Base-by-base conservation (phyloP, 306 rosid species). In the Biancaea sappan region DNA sequence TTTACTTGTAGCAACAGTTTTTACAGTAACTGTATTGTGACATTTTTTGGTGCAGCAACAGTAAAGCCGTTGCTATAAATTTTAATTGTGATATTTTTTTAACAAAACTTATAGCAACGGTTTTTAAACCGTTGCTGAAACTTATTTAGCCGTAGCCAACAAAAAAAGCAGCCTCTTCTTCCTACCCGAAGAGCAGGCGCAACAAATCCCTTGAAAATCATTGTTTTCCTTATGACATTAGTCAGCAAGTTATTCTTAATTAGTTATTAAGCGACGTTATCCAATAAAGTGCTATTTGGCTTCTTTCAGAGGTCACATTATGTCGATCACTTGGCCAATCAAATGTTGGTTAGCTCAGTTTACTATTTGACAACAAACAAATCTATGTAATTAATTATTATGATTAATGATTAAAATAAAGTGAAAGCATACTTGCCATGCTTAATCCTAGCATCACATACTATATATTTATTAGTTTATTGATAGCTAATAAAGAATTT, bases 401-500 rank as follows among this genome's bases (percentile, higher is more conserved):
- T 21, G 4, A 40, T 37, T 64, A n/a, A 46, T 11, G 32, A 1
- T 15, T 59, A 29, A 26, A 26, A 11, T 28, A 9, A 32, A 2
- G n/a, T 11, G 32, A 48, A 12, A 15, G 11, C 11, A 6, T 31
- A 3, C 31, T 21, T 52, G 31, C 50, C 22, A 13, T 8, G 69
- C 13, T 19, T 19, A 63, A 63, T 63, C 52, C 69, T 64, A 22
- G 47, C 69, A 22, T 63, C 69, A 21, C 69, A 64, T 10, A 22
- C 4, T n/a, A 47, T 57, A 10, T 24, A 54, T 25, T 25, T 3
- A 32, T 52, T 3, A 18, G 11, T 19, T 50, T 50, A 50, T 19
- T 18, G 11, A 16, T 18, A 50, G 25, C 11, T 19, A 1, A 41
- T 10, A 12, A 41, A 5, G 47, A 41, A 41, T 1, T 5, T 41